Conservation (phyloP, 2,329 filamentous ascomycete genomes). For the Calonectria pseudoturangicola region DNA sequence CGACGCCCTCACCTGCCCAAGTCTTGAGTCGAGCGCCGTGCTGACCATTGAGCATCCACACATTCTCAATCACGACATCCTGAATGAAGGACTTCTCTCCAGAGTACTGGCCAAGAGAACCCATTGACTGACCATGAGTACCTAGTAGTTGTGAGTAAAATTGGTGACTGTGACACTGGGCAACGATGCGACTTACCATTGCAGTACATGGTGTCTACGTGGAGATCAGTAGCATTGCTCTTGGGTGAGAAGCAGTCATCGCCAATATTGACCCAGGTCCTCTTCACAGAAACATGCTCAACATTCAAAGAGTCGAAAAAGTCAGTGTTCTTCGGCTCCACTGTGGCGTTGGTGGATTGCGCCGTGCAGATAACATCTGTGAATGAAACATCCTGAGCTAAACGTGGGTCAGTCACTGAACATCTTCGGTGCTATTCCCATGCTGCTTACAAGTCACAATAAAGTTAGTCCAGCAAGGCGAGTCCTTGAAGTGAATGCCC, state of each 20-base stretch:
- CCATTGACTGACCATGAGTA: slow-evolving; percentile 50
- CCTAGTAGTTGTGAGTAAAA: slow-evolving; percentile 16
- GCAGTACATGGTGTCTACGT: slow-evolving; percentile 70
- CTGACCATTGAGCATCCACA: slow-evolving; percentile 54
- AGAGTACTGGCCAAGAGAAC: slow-evolving; percentile 50
- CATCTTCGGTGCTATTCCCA: accelerated
- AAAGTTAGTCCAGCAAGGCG: slow-evolving; percentile 53
- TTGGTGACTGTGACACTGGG: accelerated
- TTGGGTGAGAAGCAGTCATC: slow-evolving; percentile 54
- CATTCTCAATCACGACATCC: slow-evolving; percentile 52
- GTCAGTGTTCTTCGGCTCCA: slow-evolving; percentile 52
- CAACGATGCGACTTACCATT: slow-evolving; percentile 41
- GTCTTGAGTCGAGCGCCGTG: slow-evolving; percentile 52
- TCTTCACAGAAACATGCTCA: slow-evolving; percentile 47
- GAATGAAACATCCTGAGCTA: slow-evolving; percentile 50
- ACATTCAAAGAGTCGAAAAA: slow-evolving; percentile 52
- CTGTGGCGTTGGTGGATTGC: slow-evolving; percentile 49
- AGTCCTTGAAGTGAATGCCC: slow-evolving; percentile 53
- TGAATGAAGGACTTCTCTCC: slow-evolving; percentile 51
- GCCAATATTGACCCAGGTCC: slow-evolving; percentile 51
- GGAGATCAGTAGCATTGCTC: slow-evolving; percentile 49
- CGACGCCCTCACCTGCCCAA: slow-evolving; percentile 50
- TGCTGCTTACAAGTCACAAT: slow-evolving; percentile 48
- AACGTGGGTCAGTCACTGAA: background rate
- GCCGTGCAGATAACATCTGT: slow-evolving; percentile 52